Base-by-base conservation (phyloP, 108 stramenopile species). In the Cyclotella kingstonii region DNA sequence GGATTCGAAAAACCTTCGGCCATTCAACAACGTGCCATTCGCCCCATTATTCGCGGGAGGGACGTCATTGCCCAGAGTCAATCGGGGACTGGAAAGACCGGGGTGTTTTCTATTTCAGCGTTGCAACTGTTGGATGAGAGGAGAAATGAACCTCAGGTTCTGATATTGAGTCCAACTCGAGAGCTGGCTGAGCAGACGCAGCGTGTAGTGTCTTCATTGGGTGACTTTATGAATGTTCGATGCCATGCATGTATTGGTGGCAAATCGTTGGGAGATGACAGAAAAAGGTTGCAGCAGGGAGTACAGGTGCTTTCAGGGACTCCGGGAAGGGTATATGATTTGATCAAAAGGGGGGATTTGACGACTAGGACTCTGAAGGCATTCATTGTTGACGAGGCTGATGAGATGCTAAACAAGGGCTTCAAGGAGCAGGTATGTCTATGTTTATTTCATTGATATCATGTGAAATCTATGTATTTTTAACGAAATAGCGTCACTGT, bases 171-270 rank as follows among this genome's bases (percentile, higher is more conserved):
- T 50, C 99, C 99, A 15, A 99, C 97, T 0, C 79, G 99, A 23
- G 99, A 99, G 69, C 73, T 99, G 40, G 98, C 97, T 0, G 97
- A 98, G 80, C 99, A 99, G 69, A 96, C 93, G 5, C 91, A 95
- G 68, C 89, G 87, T 52, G 99, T 99, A 1, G 66, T 96, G 4
- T 58, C 84, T 25, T 66, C 94, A 0, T 73, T 99, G 36, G 97
- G 98, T 5, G 97, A 98, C 77, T 98, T 84, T 66, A 94, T 99
- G 95, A 97, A 90, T 81, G 96, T 97, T 19, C 87, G 83, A 49
- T 96, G 95, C 62, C 97, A 97, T 63, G 90, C 95, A 7, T 97
- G 97, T 66, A 97, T 99, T 66, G 98, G 98, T 7, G 98, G 98
- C 8, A 98, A 95, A 60, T 85, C 84, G 30, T 66, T 99, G 36